Evolutionary conservation across 1,284 basidiomycete species (phyloP), one percentile per base, ranked within the genome.

Genomic region (Papiliotrema fonsecae): DNA sequence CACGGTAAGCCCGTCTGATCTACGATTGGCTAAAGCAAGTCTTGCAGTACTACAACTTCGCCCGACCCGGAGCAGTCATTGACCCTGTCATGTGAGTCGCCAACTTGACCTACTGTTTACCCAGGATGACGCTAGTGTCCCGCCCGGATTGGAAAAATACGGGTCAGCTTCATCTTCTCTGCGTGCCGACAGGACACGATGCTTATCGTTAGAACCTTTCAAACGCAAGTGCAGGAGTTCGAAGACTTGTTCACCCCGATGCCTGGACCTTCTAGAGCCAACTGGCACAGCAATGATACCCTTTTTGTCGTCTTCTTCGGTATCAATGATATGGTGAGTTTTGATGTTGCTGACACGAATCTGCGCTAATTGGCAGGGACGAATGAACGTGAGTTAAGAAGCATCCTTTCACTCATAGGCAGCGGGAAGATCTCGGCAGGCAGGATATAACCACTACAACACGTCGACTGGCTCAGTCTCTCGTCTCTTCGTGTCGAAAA

Each of bases 261-360:
- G 21, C 57, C 55, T 6, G 57, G 57, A 10, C 55, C 55, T 1
- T n/a, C 11, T 3, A 24, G 30, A 14, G 57, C 54, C n/a, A 42
- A 59, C 26, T 59, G 57, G 57, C 32, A 52, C 18, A 19, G 42
- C 4, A 46, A 56, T 39, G 42, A 56, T 25, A 34, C 57, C 14
- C 55, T 59, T 6, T 59, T 59, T 37, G 48, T 59, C 21, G 45
- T 56, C n/a, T 39, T 56, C 22, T 51, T 56, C 19, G 57, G 57
- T 24, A 54, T 56, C 49, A 59, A 59, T 31, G 57, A 59, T 46
- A 54, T 56, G 43, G 56, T 50, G 32, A 31, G 56, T 47, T 19
- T 4, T 27, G 9, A 16, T 44, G 14, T 21, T 39, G 26, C 18
- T 31, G 18, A 18, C 26, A 9, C 26, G 24, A 24, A 26, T 22